These are phyloP conservation scores for Thelephora aurantiotincta DNA, from an alignment of 768 basidiomycete genomes.

Conservation along the genomic window DNA sequence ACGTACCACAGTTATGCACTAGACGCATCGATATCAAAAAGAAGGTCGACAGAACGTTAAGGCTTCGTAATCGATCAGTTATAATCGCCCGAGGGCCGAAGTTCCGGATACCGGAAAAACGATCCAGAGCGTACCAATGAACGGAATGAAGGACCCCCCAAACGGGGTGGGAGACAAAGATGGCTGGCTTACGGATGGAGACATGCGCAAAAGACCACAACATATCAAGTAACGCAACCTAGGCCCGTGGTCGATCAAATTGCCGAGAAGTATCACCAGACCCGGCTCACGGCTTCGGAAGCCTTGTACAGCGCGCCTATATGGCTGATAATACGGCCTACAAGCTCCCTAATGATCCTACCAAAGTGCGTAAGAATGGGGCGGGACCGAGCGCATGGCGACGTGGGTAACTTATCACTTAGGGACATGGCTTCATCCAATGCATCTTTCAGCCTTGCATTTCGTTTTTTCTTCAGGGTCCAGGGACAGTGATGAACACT, in stretches of 20 bases:
- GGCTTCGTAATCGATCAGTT: too few species aligned
- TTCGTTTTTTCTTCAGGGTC: constrained; percentile 62
- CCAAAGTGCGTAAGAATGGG: neutral
- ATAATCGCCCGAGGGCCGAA: too few species aligned
- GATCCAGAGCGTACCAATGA: too few species aligned
- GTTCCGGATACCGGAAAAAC: too few species aligned
- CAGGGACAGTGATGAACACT: too few species aligned
- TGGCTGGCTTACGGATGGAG: constrained; percentile 49
- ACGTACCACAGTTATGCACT: constrained; percentile 38
- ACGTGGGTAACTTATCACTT: constrained; percentile 50
- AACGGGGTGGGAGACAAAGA: neutral
- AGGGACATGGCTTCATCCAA: constrained; percentile 81
- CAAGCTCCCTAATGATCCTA: constrained; percentile 72
- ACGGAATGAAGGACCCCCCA: constrained; percentile 1
- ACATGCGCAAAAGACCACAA: constrained; percentile 78
- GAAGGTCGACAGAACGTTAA: too few species aligned
- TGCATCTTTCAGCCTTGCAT: constrained; percentile 80
- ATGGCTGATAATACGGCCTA: constrained; percentile 50
- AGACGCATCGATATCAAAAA: neutral
- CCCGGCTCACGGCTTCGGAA: constrained; percentile 61
- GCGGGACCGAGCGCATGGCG: neutral
- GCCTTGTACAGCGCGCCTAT: constrained; percentile 80
- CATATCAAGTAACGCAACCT: constrained; percentile 86
- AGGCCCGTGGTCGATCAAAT: constrained; percentile 1
- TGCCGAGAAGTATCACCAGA: neutral